Percentiles rank a stretch among this genome's conserved stretches.
phyloP scores from a whole-genome alignment of 106 monocot species.

The Xerophyta viscosa region DNA sequence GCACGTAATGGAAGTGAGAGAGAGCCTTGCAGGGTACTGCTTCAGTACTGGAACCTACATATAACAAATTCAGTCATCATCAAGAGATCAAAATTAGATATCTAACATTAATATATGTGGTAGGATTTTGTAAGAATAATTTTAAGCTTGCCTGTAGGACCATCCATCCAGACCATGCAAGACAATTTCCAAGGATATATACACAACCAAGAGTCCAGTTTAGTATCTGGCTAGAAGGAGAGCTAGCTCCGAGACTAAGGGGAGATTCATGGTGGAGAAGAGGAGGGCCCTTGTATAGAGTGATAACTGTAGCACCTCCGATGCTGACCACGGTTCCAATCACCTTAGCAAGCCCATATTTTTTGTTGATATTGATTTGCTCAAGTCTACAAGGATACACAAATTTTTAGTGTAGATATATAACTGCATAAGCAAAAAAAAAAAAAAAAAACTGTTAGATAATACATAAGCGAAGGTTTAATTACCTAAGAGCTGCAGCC shows the following conservation, averaged over 20 bases:
- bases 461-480: neutral
- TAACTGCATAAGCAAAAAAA: too few relatives aligned
- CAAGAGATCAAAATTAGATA: too few relatives aligned
- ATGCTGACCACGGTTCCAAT: constrained; percentile 74
- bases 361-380: constrained; percentile 36
- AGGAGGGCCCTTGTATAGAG: constrained; percentile 79
- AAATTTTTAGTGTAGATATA: too few relatives aligned
- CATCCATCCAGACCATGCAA: constrained; percentile 93
- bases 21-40: constrained; percentile 80
- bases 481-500: constrained; percentile 66
- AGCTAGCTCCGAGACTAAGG: constrained; percentile 4
- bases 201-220: constrained; percentile 85
- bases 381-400: constrained; percentile 52
- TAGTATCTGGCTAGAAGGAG: constrained; percentile 34
- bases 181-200: constrained; percentile 62
- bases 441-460: too few relatives aligned
- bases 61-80: too few relatives aligned
- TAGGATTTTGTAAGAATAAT: too few relatives aligned
- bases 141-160: constrained; percentile 53
- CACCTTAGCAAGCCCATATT: constrained; percentile 71
- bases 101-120: too few relatives aligned
- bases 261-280: constrained; percentile 24
- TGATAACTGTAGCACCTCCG: constrained; percentile 72
- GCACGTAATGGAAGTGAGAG: constrained; percentile 51
- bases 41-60: constrained; percentile 67